phyloP scores from a whole-genome alignment of 169 alveolate genomes.

The Babesia bigemina region DNA sequence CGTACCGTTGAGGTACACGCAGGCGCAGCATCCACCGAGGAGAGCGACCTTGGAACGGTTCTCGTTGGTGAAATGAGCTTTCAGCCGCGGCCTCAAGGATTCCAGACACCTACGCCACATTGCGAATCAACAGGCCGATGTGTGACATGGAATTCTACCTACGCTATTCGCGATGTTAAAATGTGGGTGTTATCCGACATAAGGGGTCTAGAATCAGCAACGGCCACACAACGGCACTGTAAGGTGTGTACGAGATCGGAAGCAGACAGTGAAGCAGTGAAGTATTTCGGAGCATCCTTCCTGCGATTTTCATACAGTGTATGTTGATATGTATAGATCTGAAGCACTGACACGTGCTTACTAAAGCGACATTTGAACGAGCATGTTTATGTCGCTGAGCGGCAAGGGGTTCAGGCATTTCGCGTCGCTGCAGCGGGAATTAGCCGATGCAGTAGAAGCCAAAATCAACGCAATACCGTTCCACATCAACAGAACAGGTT shows the following conservation, averaged over 20 bases:
- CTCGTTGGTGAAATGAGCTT: constrained; percentile 40
- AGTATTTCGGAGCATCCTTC: background rate
- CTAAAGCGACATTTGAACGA: background rate
- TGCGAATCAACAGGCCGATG: background rate
- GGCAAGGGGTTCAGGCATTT: constrained; percentile 2
- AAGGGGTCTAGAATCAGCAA: no score
- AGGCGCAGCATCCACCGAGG: constrained; percentile 31
- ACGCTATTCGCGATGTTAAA: no score
- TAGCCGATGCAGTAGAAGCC: constrained; percentile 12
- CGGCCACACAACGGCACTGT: no score
- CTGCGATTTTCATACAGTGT: background rate
- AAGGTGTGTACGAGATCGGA: no score
- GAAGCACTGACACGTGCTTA: background rate
- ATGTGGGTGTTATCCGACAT: no score
- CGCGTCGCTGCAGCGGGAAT: constrained; percentile 25
- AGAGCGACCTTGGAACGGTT: constrained; percentile 27
- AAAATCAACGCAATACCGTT: constrained; percentile 71
- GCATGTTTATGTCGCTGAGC: background rate
- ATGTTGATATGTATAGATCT: background rate
- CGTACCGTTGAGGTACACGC: constrained; percentile 29
- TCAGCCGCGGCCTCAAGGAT: constrained; percentile 8
- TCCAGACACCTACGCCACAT: constrained; percentile 22
- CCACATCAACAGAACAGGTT: constrained; percentile 77
- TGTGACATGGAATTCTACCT: background rate
- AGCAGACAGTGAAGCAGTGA: background rate